Base-by-base conservation (phyloP, 495 filamentous ascomycete genomes). In the Penicillium flavigenum region DNA sequence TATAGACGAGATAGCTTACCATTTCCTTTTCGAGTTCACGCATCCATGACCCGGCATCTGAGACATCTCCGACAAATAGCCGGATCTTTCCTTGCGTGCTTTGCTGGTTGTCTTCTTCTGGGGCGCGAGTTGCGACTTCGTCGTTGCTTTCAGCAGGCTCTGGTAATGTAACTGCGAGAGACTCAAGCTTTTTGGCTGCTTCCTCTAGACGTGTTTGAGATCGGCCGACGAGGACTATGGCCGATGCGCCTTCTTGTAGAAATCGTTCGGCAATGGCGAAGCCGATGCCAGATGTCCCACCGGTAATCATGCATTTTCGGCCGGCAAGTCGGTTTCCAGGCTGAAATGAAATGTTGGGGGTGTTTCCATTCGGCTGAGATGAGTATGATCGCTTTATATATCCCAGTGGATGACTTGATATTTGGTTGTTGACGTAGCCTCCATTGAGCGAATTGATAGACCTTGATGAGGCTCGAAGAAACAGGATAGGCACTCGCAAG, bases 231-330 rank as follows among this genome's bases (percentile, higher is more conserved):
- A 91, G 75, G 2, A 85, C 76, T 51, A 80, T 52, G 26, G 79
- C 79, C 1, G 59, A 69, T 29, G 81, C 84, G 20, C 86, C 87
- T 54, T 89, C 79, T 24, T 63, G 63, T 14, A 88, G 83, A 63
- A 94, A 88, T 3, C 82, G 73, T 20, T 73, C 68, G 5, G 90
- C 89, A 58, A 93, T 90, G 22, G 82, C 76, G 47, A 76, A 76
- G n/a, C 86, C 86, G 57, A 89, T 87, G 0, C 86, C 86, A 7
- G 83, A 81, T 19, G 81, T 82, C 0, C 78, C 83, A 26, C 86
- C 86, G 5, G 85, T 88, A 57, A 89, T 79, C 64, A 89, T 69
- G 57, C 73, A 79, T 47, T 68, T 78, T 51, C 79, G 78, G 36
- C 72, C 73, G 16, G 63, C 49, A 32, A 83, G 72, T 19, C 72